Evolutionary conservation across 139 green algal genomes (phyloP).

Genomic region (Tetraselmis chui): DNA sequence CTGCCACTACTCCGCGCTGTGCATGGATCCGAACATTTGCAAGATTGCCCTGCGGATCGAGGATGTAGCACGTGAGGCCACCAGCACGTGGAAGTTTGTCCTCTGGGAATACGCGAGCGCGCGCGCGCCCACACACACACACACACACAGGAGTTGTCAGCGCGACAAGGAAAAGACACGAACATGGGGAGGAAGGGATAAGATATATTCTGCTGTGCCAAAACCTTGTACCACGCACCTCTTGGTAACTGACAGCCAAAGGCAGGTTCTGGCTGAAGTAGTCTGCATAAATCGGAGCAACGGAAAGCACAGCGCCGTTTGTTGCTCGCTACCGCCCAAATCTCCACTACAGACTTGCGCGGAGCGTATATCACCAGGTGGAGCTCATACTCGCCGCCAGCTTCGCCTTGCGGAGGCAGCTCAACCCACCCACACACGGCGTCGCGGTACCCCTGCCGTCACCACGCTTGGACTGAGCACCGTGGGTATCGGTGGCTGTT

Average conservation of each 20-base stretch:
- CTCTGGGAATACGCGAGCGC: too few relatives aligned
- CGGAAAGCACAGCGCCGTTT: not conserved
- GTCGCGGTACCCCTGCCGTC: constrained; percentile 47
- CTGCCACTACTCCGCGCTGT: too few relatives aligned
- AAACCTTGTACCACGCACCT: too few relatives aligned
- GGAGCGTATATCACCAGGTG: not conserved
- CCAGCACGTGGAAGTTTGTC: too few relatives aligned
- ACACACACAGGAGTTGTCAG: too few relatives aligned
- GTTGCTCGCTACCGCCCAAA: not conserved
- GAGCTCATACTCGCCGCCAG: not conserved
- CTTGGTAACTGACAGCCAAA: not conserved
- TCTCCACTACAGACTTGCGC: not conserved
- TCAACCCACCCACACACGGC: constrained; percentile 56
- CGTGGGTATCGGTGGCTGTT: not conserved
- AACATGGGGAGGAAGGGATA: too few relatives aligned
- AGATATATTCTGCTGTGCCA: too few relatives aligned
- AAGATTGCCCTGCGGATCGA: not conserved
- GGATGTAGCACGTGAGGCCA: not conserved
- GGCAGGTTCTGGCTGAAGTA: not conserved
- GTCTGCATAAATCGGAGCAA: not conserved
- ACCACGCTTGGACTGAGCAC: not conserved
- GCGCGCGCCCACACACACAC: too few relatives aligned
- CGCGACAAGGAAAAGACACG: too few relatives aligned
- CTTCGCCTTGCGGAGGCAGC: not conserved
- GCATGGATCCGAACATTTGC: not conserved